Evolutionary conservation across 257 asterid genomes (phyloP).

Genomic region (Verbena officinalis): DNA sequence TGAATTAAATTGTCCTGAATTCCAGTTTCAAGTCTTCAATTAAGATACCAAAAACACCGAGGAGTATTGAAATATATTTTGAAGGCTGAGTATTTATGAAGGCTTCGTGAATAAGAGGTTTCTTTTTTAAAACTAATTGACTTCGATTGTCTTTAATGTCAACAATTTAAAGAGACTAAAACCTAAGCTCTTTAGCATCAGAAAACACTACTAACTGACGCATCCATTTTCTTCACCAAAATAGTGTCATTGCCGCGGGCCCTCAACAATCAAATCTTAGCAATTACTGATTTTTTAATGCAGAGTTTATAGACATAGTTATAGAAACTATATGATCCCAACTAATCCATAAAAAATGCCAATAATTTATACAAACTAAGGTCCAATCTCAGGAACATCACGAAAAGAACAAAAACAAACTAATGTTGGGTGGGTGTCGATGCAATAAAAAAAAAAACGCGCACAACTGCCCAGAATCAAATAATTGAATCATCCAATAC

Average conservation of each 20-base stretch:
- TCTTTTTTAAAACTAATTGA: neutral
- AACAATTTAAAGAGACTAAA: neutral
- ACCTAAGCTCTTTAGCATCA: slow-evolving; percentile 4
- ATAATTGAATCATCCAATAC: slow-evolving; percentile 25
- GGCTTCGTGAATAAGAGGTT: too few species aligned
- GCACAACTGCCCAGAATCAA: slow-evolving; percentile 17
- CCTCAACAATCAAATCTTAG: slow-evolving; percentile 1
- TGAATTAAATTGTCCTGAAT: neutral
- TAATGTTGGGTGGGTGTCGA: neutral
- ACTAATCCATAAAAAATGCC: slow-evolving; percentile 2
- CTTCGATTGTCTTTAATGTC: neutral
- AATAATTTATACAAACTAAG: slow-evolving; percentile 19
- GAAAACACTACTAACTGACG: neutral
- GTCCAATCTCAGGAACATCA: slow-evolving; percentile 28
- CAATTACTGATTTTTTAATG: neutral
- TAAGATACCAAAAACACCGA: slow-evolving; percentile 4
- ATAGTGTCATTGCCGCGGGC: neutral
- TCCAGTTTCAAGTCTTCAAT: neutral
- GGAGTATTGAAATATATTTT: neutral
- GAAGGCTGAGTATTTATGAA: neutral
- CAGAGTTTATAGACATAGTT: neutral
- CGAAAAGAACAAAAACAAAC: slow-evolving; percentile 11
- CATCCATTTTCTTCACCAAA: slow-evolving; percentile 16
- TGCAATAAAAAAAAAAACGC: slow-evolving; percentile 1
- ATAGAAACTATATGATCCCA: neutral